Conservation (phyloP, 1,139 yeast genomes). For the Yarrowia galli region DNA sequence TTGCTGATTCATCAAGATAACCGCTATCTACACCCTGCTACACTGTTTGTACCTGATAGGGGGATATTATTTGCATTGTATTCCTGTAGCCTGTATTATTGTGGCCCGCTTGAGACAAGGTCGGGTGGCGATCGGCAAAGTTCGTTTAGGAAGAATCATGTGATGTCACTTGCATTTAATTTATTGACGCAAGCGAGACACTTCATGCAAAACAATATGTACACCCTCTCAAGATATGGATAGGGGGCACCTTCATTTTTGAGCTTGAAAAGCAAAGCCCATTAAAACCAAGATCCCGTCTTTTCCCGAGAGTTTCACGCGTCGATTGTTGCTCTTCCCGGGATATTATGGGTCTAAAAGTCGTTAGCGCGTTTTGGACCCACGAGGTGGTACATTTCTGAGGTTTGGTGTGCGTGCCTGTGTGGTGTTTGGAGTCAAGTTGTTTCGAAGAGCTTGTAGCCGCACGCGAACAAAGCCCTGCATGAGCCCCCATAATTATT, state of each 20-base stretch:
- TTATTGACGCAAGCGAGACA: slow-evolving; percentile 17
- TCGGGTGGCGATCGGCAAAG: slow-evolving; percentile 11
- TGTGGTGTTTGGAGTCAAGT: neutral
- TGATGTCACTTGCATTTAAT: slow-evolving; percentile 2
- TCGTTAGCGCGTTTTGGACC: neutral
- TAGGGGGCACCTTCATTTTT: no score
- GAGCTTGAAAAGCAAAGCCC: neutral
- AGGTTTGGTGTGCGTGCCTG: neutral
- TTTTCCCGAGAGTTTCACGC: slow-evolving; percentile 5
- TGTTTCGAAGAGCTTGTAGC: neutral
- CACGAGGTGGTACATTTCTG: neutral
- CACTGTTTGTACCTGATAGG: neutral
- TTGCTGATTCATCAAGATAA: no score
- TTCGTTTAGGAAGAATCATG: neutral
- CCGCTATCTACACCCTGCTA: no score
- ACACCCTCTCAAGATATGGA: no score
- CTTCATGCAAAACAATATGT: neutral
- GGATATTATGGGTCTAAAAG: slow-evolving; percentile 5
- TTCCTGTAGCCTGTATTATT: neutral
- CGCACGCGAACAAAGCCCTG: slow-evolving; percentile 26
- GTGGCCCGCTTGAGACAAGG: neutral
- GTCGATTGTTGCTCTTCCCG: neutral
- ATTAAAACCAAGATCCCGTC: no score
- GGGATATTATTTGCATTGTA: neutral
- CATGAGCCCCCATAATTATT: slow-evolving; percentile 1